Percentiles rank a stretch among this genome's conserved stretches.
These are phyloP conservation scores for Rhododendron mucronatum DNA, from an alignment of 148 eudicot species.

Conservation along the genomic window DNA sequence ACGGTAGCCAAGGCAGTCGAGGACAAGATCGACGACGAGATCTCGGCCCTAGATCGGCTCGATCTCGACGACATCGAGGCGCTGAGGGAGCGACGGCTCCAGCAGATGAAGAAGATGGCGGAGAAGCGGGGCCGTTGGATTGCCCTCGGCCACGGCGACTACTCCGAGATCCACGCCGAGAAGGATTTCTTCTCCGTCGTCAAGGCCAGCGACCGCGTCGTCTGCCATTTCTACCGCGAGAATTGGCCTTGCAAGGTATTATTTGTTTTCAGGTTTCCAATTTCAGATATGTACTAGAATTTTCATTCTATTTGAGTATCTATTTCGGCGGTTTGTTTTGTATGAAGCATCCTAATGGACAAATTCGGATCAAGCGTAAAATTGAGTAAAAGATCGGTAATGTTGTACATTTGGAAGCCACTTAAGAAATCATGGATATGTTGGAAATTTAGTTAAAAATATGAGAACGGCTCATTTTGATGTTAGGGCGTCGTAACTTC, in stretches of 20 bases:
- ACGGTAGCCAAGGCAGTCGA: constrained; percentile 88
- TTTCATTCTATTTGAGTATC: background rate
- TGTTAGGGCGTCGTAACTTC: background rate
- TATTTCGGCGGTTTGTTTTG: background rate
- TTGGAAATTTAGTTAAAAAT: background rate
- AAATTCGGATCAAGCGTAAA: background rate
- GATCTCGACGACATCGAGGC: constrained; percentile 86
- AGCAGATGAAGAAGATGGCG: constrained; percentile 97
- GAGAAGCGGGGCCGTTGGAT: constrained; percentile 84
- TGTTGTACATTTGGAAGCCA: background rate
- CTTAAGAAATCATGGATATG: background rate
- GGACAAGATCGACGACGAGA: constrained; percentile 87
- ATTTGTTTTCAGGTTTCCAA: background rate
- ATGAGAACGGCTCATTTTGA: background rate
- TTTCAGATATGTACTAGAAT: background rate
- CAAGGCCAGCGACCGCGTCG: constrained; percentile 86
- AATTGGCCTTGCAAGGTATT: constrained; percentile 99
- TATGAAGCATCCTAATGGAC: background rate
- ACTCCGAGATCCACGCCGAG: constrained; percentile 75
- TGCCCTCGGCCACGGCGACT: constrained; percentile 86
- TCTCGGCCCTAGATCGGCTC: constrained; percentile 67
- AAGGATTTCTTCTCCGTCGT: constrained; percentile 81
- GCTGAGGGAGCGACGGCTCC: constrained; percentile 68
- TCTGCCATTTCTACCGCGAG: constrained; percentile 93
- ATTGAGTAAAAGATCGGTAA: background rate